Conservation (phyloP, 2,329 filamentous ascomycete genomes). For the Aspergillus cejpii region DNA sequence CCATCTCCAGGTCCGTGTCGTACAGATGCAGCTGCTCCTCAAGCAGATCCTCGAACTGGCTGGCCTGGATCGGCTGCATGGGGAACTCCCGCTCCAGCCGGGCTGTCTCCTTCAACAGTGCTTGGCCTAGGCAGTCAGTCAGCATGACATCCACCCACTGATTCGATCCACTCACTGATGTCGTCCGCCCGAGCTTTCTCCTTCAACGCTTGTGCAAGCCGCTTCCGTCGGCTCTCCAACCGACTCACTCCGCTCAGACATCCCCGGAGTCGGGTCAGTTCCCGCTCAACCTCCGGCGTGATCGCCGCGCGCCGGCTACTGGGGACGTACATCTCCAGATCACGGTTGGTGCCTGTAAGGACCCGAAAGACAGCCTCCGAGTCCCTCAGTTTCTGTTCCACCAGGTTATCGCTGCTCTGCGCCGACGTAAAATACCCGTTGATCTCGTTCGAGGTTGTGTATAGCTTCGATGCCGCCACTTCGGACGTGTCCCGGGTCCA, state of each 20-base stretch:
- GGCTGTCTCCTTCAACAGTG: constrained; percentile 74
- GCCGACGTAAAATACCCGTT: constrained; percentile 77
- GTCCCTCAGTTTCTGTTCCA: constrained; percentile 70
- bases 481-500: constrained; percentile 69
- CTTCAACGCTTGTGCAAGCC: constrained; percentile 70
- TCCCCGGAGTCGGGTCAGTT: constrained; percentile 68
- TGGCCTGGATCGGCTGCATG: constrained; percentile 74
- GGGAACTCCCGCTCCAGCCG: constrained; percentile 80
- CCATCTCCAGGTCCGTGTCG: constrained; percentile 65
- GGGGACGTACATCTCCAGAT: constrained; percentile 81
- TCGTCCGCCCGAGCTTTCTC: constrained; percentile 81
- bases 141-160: constrained; percentile 43
- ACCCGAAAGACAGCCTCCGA: constrained; percentile 69
- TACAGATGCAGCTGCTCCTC: constrained; percentile 75
- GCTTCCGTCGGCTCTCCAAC: constrained; percentile 70
- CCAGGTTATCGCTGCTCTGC: constrained; percentile 59
- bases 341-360: constrained; percentile 70
- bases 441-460: constrained; percentile 68
- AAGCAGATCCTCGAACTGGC: constrained; percentile 89
- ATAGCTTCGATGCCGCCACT: constrained; percentile 64
- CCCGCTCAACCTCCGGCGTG: constrained; percentile 70
- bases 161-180: constrained; percentile 60
- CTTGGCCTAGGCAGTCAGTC: constrained; percentile 40
- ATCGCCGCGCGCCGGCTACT: constrained; percentile 73
- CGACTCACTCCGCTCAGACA: constrained; percentile 78